Percentiles rank a stretch among this genome's conserved stretches.
phyloP scores from a whole-genome alignment of 2,329 filamentous ascomycete genomes.

The Sporothrix pallida region DNA sequence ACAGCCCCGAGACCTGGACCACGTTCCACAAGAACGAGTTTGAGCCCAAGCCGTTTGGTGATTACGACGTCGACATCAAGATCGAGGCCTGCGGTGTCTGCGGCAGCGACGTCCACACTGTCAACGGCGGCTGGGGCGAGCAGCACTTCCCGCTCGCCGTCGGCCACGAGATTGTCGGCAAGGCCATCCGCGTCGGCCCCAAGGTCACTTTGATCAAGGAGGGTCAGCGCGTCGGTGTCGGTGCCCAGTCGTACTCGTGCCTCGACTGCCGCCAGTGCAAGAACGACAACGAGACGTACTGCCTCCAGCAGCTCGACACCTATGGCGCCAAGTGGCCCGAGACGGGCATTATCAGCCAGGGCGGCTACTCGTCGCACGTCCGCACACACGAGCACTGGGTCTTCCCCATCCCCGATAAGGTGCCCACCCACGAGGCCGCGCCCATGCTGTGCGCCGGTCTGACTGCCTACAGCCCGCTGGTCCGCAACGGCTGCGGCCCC shows the following conservation, averaged over 20 bases:
- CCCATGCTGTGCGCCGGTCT: conserved; percentile 87
- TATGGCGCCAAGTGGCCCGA: conserved; percentile 62
- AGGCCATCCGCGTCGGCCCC: conserved; percentile 68
- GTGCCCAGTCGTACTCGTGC: conserved; percentile 69
- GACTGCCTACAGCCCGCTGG: conserved; percentile 78
- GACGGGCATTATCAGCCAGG: conserved; percentile 61
- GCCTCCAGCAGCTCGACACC: conserved; percentile 63
- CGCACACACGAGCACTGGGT: conserved; percentile 74
- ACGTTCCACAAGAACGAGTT: conserved; percentile 75
- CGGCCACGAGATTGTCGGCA: conserved; percentile 74
- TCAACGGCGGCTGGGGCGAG: conserved; percentile 70
- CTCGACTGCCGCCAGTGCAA: conserved; percentile 69
- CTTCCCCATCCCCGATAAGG: conserved; percentile 75
- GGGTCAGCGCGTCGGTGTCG: conserved; percentile 71
- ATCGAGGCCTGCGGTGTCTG: conserved; percentile 81
- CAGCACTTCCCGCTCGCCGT: conserved; percentile 69
- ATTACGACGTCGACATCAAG: conserved; percentile 86
- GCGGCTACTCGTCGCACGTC: conserved; percentile 54
- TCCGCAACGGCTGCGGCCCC: conserved; percentile 74
- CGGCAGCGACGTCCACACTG: conserved; percentile 73
- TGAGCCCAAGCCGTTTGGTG: conserved; percentile 83
- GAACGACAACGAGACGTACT: conserved; percentile 72
- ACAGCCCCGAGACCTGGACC: conserved; percentile 59
- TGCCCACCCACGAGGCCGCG: conserved; percentile 67
- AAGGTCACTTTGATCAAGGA: conserved; percentile 65